phyloP scores from a whole-genome alignment of 148 eudicot species.

The Fagopyrum homotropicum region DNA sequence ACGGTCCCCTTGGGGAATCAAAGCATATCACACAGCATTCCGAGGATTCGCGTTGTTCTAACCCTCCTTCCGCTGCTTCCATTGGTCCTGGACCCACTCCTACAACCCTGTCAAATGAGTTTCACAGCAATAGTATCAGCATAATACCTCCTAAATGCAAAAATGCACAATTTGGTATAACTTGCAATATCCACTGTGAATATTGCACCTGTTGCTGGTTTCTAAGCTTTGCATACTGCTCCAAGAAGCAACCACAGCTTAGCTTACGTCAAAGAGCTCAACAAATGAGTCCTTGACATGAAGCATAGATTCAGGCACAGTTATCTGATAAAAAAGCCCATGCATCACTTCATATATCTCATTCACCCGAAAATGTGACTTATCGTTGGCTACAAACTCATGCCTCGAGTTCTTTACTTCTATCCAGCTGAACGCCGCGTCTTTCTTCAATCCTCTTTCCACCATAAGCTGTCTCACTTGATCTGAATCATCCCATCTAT shows the following conservation, averaged over 20 bases:
- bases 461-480: conserved; percentile 43
- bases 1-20: too few species aligned
- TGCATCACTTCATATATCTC: conserved; percentile 38
- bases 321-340: conserved; percentile 50
- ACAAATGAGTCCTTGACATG: not conserved
- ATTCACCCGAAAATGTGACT: conserved; percentile 22
- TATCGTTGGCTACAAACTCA: conserved; percentile 50
- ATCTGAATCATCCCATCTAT: conserved; percentile 52
- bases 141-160: too few species aligned
- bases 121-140: too few species aligned
- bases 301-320: conserved; percentile 20
- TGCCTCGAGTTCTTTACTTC: conserved; percentile 44
- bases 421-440: conserved; percentile 64
- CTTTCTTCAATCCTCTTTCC: conserved; percentile 46
- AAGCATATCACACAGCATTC: too few species aligned
- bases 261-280: conserved; percentile 6
- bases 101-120: too few species aligned
- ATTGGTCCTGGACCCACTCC: too few species aligned
- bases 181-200: too few species aligned
- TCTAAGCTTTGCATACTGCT: too few species aligned
- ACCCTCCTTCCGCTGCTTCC: too few species aligned
- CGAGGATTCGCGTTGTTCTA: too few species aligned
- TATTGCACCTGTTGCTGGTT: too few species aligned
- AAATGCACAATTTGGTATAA: too few species aligned
- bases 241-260: conserved; percentile 70